phyloP scores from a whole-genome alignment of 164 flowering plant species.

The Chloranthus sessilifolius region DNA sequence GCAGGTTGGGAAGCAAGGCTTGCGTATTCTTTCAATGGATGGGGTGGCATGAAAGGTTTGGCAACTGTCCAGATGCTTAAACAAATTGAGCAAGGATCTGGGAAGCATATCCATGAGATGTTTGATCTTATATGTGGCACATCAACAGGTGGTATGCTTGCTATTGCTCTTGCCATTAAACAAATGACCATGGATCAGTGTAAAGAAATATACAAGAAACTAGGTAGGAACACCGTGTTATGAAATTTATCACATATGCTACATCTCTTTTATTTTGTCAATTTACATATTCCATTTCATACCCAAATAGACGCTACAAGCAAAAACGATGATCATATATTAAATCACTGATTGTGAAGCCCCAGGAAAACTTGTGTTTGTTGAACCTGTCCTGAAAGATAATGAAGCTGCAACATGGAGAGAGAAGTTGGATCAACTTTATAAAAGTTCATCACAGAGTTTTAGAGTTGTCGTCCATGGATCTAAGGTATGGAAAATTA shows the following conservation, averaged over 20 bases:
- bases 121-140: slow-evolving; percentile 99
- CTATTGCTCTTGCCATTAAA: slow-evolving; percentile 93
- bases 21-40: slow-evolving; percentile 96
- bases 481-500: slow-evolving; percentile 64
- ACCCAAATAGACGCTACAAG: too few relatives aligned
- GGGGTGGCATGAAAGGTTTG: slow-evolving; percentile 99
- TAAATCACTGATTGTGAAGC: slow-evolving; percentile 6
- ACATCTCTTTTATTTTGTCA: background rate
- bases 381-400: slow-evolving; percentile 93
- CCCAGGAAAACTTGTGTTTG: slow-evolving; percentile 91
- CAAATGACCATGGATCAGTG: slow-evolving; percentile 82
- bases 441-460: slow-evolving; percentile 96
- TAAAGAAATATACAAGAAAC: slow-evolving; percentile 95
- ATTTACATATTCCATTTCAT: slow-evolving; percentile 3
- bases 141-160: slow-evolving; percentile 99
- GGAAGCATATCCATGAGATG: slow-evolving; percentile 91
- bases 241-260: background rate
- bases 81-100: slow-evolving; percentile 87
- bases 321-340: too few relatives aligned
- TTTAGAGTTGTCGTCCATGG: slow-evolving; percentile 98
- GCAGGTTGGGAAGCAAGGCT: slow-evolving; percentile 79
- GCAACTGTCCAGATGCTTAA: slow-evolving; percentile 94
- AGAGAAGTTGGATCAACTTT: slow-evolving; percentile 95
- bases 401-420: slow-evolving; percentile 99
- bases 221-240: slow-evolving; percentile 41